Evolutionary conservation across 768 basidiomycete genomes (phyloP).

Genomic region (Collybia sp.): DNA sequence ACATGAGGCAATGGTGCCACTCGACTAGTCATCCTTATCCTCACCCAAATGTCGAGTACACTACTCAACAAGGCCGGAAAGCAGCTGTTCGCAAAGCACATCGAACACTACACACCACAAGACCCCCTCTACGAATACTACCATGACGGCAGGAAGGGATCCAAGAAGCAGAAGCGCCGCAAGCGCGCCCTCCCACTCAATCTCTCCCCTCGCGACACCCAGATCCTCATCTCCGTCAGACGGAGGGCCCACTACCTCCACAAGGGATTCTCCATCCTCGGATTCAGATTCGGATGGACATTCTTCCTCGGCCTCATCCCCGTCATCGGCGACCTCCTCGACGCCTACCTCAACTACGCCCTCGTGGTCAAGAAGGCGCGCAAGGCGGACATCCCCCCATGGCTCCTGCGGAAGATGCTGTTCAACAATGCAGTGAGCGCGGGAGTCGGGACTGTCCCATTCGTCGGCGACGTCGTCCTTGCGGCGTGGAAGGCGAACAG

Average conservation of each 20-base stretch:
- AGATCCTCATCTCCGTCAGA: conserved; percentile 59
- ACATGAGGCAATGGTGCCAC: too few species aligned
- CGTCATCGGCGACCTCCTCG: conserved; percentile 49
- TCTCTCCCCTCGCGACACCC: conserved; percentile 55
- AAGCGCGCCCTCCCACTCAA: conserved; percentile 60
- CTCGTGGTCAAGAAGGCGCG: conserved; percentile 63
- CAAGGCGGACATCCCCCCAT: conserved; percentile 49
- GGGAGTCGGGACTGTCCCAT: conserved; percentile 49
- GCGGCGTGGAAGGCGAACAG: conserved; percentile 86
- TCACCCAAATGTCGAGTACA: not conserved
- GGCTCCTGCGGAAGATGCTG: conserved; percentile 59
- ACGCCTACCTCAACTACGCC: conserved; percentile 51
- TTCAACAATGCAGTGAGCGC: conserved; percentile 60
- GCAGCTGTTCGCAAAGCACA: conserved; percentile 46
- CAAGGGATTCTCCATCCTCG: conserved; percentile 66
- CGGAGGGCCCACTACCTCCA: conserved; percentile 66
- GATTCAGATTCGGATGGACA: conserved; percentile 70
- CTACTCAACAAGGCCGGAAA: conserved; percentile 28
- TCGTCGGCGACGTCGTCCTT: conserved; percentile 62
- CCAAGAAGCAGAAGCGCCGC: conserved; percentile 35
- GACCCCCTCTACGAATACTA: conserved; percentile 60
- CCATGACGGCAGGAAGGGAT: conserved; percentile 28
- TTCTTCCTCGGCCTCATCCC: conserved; percentile 63
- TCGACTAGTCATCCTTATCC: not conserved
- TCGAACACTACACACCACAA: conserved; percentile 47